Conservation (phyloP, 192 early-diverging fungal genomes). For the Linnemannia schmuckeri region DNA sequence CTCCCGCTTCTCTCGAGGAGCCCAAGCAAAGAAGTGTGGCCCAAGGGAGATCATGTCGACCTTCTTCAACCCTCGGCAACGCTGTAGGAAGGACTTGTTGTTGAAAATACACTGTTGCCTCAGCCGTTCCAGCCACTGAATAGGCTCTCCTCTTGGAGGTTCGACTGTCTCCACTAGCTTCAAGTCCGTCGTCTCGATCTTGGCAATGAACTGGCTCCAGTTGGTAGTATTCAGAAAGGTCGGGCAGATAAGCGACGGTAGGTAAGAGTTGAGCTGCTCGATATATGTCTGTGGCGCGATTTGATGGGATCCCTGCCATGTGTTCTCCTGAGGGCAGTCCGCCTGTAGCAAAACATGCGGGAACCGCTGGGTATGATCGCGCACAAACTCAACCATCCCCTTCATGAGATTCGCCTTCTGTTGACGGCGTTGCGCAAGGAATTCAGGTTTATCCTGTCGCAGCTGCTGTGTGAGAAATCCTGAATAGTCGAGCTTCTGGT, state of each 20-base stretch:
- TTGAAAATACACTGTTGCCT: not conserved
- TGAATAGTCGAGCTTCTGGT: slow-evolving; percentile 19
- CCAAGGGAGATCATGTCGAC: slow-evolving; percentile 2
- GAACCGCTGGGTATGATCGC: slow-evolving; percentile 10
- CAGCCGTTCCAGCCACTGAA: not conserved
- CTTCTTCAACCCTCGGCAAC: slow-evolving; percentile 16
- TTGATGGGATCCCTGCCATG: not conserved
- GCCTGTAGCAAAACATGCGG: not conserved
- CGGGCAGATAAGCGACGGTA: slow-evolving; percentile 14
- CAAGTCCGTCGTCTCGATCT: slow-evolving; percentile 2
- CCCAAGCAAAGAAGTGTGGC: slow-evolving; percentile 17
- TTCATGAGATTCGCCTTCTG: not conserved
- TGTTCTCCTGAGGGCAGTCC: slow-evolving; percentile 20
- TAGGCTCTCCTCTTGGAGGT: not conserved
- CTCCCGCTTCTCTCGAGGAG: slow-evolving; percentile 6
- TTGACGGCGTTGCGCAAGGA: not conserved
- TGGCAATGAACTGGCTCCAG: slow-evolving; percentile 19
- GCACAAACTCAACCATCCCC: slow-evolving; percentile 27
- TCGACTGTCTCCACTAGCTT: not conserved
- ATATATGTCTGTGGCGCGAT: not conserved
- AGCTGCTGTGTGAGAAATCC: not conserved
- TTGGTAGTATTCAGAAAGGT: not conserved
- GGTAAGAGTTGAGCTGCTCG: not conserved
- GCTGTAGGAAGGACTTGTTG: not conserved
- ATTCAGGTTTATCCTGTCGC: not conserved